A percentile compares a stretch with the other conserved stretches of the same genome.
phyloP scores from a whole-genome alignment of 2,329 filamentous ascomycete species.

The Calonectria pseudoreteaudii region DNA sequence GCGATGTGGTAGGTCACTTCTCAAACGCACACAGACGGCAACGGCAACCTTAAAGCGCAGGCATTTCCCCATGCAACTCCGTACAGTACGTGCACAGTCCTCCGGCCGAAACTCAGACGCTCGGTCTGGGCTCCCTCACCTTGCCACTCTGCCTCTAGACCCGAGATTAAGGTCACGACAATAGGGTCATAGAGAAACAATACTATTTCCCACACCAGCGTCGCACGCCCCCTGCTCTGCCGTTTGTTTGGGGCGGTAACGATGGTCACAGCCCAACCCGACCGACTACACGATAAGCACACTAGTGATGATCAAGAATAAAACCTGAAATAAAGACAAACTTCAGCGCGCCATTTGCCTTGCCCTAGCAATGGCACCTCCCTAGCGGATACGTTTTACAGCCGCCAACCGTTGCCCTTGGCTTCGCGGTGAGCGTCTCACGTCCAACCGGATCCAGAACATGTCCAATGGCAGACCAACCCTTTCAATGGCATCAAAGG shows the following conservation, averaged over 20 bases:
- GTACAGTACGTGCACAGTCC: conserved; percentile 36
- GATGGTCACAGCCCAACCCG: conserved; percentile 43
- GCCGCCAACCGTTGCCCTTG: conserved; percentile 29
- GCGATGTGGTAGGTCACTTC: background rate
- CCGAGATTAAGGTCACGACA: conserved; percentile 44
- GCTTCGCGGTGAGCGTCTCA: conserved; percentile 2
- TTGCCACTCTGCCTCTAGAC: conserved; percentile 35
- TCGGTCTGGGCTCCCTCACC: conserved; percentile 44
- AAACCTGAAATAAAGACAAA: conserved; percentile 24
- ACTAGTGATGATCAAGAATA: conserved; percentile 37
- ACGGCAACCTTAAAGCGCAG: conserved; percentile 6
- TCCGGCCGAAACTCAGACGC: conserved; percentile 30
- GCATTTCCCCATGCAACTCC: conserved; percentile 15
- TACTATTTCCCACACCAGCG: conserved; percentile 23
- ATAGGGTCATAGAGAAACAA: conserved; percentile 38
- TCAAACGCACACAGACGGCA: background rate
- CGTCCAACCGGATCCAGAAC: background rate
- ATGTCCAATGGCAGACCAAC: background rate
- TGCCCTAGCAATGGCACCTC: conserved; percentile 36
- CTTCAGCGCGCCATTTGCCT: conserved; percentile 23
- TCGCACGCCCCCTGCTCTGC: conserved; percentile 32
- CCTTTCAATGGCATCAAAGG: background rate
- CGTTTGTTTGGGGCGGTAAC: conserved; percentile 36
- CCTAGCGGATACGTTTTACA: conserved; percentile 40
- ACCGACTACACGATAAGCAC: conserved; percentile 39